Evolutionary conservation across 208 protist species (phyloP), one percentile per base, ranked within the genome.

Genomic region (Leishmania gerbilli): DNA sequence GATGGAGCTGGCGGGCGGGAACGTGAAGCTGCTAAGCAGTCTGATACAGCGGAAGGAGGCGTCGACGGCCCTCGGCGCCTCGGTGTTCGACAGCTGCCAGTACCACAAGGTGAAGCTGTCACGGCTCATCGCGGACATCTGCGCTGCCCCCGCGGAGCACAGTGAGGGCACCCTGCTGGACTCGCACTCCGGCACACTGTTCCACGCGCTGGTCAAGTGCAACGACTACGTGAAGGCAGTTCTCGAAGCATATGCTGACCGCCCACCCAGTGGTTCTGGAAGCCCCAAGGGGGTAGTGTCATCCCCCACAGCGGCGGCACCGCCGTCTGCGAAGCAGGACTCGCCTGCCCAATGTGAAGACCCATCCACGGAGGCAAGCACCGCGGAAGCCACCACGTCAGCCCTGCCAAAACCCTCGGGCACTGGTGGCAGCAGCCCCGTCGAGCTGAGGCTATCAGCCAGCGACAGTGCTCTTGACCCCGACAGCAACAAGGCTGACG

Each of bases 71-170:
- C 82, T 95, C 53, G 87, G 87, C 45, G 86, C 90, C 34, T 96
- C 93, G 21, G 86, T 94, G 13, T 80, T 47, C 19, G 93, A 94
- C 67, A 96, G 93, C 84, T 94, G 90, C 82, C 86, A 82, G 68
- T 96, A 94, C 71, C 88, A 94, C 80, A 91, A 93, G 75, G 84
- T 84, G 55, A 94, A 92, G 81, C 83, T 96, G 7, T 82, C 79
- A 21, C 86, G 85, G 17, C 74, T 92, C 11, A 79, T 92, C 37
- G 90, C 72, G 1, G 79, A 86, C 45, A 49, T 92, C 65, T 77
- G 80, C 47, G 74, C 77, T 21, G 78, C 87, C 37, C 79, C 82
- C 9, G 74, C 77, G 11, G 84, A 90, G 64, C 80, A 83, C n/a
- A 83, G 88, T 0, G 51, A 58, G 0, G 87, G 87, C 11, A 92